These are phyloP conservation scores for Globisporangium nodosum DNA, from an alignment of 352 stramenopile species.

Conservation along the genomic window DNA sequence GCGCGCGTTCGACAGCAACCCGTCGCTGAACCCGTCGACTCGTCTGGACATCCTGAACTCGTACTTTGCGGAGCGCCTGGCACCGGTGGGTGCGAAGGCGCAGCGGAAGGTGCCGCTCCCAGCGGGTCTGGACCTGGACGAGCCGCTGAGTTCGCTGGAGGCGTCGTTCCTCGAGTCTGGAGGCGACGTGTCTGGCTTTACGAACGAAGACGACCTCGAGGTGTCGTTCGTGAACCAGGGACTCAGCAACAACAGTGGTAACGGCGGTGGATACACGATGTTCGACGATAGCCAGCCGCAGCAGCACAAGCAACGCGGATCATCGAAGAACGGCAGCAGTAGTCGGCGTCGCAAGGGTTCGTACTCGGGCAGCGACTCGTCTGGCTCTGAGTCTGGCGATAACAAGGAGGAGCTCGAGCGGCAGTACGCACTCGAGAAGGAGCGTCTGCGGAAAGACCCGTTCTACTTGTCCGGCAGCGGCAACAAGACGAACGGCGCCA, in stretches of 20 bases:
- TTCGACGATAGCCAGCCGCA: conserved; percentile 19
- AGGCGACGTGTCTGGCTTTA: conserved; percentile 53
- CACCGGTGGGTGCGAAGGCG: conserved; percentile 87
- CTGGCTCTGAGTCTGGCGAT: conserved; percentile 26
- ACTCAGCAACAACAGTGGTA: conserved; percentile 11
- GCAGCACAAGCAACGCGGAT: conserved; percentile 30
- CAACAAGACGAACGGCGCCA: conserved; percentile 22
- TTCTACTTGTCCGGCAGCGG: conserved; percentile 74
- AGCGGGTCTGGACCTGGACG: conserved; percentile 68
- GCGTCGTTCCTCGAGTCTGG: conserved; percentile 72
- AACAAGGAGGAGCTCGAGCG: conserved; percentile 35
- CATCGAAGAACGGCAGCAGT: conserved; percentile 15
- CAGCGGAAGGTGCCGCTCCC: conserved; percentile 90
- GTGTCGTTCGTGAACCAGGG: conserved; percentile 74
- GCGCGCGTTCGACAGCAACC: conserved; percentile 55
- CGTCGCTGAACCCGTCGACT: conserved; percentile 35
- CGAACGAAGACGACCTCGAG: conserved; percentile 71
- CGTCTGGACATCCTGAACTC: conserved; percentile 56
- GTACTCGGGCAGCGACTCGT: conserved; percentile 23
- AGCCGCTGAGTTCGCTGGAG: conserved; percentile 45
- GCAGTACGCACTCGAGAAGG: conserved; percentile 47
- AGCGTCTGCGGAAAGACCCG: conserved; percentile 65
- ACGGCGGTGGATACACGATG: conserved; percentile 12
- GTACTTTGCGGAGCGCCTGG: conserved; percentile 81
- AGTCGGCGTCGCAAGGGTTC: conserved; percentile 41